Conservation (phyloP, 2,329 filamentous ascomycete species). For the Stachybotrys elegans region DNA sequence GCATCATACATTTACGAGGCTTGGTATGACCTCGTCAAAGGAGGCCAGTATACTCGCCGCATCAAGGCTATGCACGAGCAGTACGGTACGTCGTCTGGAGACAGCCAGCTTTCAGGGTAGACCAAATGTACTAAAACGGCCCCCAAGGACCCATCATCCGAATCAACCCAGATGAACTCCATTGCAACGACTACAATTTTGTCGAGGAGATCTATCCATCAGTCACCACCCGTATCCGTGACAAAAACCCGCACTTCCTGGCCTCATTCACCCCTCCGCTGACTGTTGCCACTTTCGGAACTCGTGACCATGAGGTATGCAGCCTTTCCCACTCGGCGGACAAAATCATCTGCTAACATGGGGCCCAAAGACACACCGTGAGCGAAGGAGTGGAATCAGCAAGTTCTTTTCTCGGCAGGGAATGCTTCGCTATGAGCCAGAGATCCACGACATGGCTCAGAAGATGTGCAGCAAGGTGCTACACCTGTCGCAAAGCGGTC, state of each 20-base stretch:
- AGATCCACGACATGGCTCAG: conserved; percentile 17
- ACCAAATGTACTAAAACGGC: background rate
- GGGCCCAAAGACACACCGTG: conserved; percentile 25
- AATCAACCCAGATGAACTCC: conserved; percentile 33
- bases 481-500: conserved; percentile 10
- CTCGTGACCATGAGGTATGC: conserved; percentile 8
- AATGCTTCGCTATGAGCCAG: conserved; percentile 21
- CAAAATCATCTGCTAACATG: background rate
- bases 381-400: conserved; percentile 21
- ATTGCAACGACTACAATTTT: conserved; percentile 29
- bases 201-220: conserved; percentile 31
- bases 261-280: conserved; percentile 1
- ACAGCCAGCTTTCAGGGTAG: background rate
- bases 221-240: conserved; percentile 18
- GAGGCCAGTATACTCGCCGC: conserved; percentile 12
- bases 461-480: conserved; percentile 25
- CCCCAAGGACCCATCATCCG: conserved; percentile 31
- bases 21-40: conserved; percentile 14
- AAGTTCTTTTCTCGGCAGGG: conserved; percentile 29
- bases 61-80: conserved; percentile 19
- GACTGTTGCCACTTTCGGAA: conserved; percentile 3
- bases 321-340: background rate
- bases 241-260: conserved; percentile 11
- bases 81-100: conserved; percentile 16
- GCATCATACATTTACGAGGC: conserved; percentile 13